Percentiles rank a stretch among this genome's conserved stretches.
Evolutionary conservation across 495 filamentous ascomycete genomes (phyloP).

Genomic region (Penicillium riverlandense): DNA sequence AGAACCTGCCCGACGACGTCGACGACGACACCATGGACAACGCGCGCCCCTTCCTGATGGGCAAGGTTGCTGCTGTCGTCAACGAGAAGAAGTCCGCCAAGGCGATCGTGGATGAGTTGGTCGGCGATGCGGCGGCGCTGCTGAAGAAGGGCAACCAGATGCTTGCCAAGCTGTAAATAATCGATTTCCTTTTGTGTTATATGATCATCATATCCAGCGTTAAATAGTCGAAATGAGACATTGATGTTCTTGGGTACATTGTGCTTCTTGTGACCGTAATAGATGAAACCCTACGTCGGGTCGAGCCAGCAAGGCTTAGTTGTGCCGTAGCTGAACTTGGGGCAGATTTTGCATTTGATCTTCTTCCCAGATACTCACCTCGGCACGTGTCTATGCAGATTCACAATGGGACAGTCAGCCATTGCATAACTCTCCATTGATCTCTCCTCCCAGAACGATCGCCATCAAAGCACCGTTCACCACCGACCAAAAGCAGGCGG

Average conservation of each 20-base stretch:
- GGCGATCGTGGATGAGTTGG: constrained; percentile 90
- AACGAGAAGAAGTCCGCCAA: constrained; percentile 91
- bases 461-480: no score
- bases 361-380: no score
- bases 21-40: constrained; percentile 82
- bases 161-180: constrained; percentile 57
- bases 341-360: no score
- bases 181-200: constrained; percentile 2
- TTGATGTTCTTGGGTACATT: neutral
- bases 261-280: no score
- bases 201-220: constrained; percentile 4
- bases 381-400: no score
- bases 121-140: constrained; percentile 68
- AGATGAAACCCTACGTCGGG: no score
- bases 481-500: no score
- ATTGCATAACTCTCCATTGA: no score
- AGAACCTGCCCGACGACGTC: constrained; percentile 66
- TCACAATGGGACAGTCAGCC: no score
- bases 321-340: no score
- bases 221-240: neutral
- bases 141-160: constrained; percentile 60
- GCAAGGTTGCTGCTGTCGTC: constrained; percentile 88
- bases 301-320: no score
- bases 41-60: constrained; percentile 90
- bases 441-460: no score